Conservation (phyloP, 345 rosid species). For the Pseudoturritis turrita region DNA sequence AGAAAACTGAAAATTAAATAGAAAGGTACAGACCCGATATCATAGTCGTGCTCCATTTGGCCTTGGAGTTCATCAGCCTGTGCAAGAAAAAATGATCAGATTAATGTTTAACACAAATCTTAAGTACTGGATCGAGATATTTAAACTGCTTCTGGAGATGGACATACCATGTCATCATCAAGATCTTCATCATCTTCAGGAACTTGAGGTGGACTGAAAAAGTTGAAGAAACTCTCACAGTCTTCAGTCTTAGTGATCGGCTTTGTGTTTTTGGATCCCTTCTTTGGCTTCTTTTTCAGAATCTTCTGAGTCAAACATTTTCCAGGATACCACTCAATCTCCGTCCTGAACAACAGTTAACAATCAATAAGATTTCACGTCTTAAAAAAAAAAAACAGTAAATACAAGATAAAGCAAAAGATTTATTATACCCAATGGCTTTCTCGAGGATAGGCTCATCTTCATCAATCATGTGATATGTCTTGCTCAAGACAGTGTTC, state of each 20-base stretch:
- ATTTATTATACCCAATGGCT: conserved; percentile 72
- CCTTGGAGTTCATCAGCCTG: conserved; percentile 97
- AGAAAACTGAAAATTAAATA: not conserved
- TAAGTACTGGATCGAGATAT: not conserved
- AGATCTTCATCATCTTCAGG: conserved; percentile 93
- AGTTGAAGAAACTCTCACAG: conserved; percentile 93
- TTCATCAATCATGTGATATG: conserved; percentile 98
- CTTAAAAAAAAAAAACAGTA: not conserved
- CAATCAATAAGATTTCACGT: not conserved
- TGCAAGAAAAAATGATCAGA: not conserved
- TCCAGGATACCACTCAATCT: conserved; percentile 95
- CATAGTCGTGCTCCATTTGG: conserved; percentile 97
- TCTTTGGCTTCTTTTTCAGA: conserved; percentile 94
- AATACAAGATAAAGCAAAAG: not conserved
- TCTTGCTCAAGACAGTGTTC: conserved; percentile 77
- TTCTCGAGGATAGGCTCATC: conserved; percentile 94
- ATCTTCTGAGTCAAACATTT: conserved; percentile 87
- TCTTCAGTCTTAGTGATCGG: conserved; percentile 86
- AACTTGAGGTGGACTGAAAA: conserved; percentile 90
- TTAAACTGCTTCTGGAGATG: not conserved
- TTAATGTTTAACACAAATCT: not conserved
- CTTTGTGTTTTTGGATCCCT: conserved; percentile 90
- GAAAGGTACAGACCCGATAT: conserved; percentile 62
- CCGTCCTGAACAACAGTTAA: conserved; percentile 44
- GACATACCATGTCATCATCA: conserved; percentile 78